Conservation (phyloP, 345 rosid species). For the Linum tenue region DNA sequence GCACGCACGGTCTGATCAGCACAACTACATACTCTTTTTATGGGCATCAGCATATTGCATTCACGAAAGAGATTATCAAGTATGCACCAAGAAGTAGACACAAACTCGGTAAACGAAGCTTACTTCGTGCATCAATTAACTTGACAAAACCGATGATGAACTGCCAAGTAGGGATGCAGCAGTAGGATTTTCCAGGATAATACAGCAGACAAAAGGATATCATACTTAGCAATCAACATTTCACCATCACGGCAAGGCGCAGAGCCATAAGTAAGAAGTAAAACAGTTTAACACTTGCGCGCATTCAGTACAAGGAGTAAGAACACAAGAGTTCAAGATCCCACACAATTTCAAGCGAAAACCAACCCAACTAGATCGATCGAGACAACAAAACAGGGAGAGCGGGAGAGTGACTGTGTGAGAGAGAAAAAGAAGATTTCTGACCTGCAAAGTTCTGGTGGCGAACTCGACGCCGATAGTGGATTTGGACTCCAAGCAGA, state of each 20-base stretch:
- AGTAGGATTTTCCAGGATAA: too few species aligned
- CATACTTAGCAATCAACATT: too few species aligned
- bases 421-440: background rate
- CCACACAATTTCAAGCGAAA: background rate
- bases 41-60: too few species aligned
- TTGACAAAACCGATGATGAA: background rate
- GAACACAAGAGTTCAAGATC: background rate
- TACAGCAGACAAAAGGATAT: too few species aligned
- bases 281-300: background rate
- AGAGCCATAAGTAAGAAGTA: background rate
- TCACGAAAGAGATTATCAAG: too few species aligned
- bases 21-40: background rate
- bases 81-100: background rate
- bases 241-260: background rate
- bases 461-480: conserved; percentile 43
- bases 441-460: conserved; percentile 35
- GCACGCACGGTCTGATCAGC: background rate
- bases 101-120: background rate
- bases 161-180: too few species aligned
- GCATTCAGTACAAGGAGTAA: background rate
- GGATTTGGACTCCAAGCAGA: conserved; percentile 40
- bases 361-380: conserved; percentile 2
- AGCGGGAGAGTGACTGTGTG: background rate
- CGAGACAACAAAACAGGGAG: background rate
- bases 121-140: background rate